Base-by-base conservation (phyloP, 768 basidiomycete genomes). In the Galerina sulciceps region DNA sequence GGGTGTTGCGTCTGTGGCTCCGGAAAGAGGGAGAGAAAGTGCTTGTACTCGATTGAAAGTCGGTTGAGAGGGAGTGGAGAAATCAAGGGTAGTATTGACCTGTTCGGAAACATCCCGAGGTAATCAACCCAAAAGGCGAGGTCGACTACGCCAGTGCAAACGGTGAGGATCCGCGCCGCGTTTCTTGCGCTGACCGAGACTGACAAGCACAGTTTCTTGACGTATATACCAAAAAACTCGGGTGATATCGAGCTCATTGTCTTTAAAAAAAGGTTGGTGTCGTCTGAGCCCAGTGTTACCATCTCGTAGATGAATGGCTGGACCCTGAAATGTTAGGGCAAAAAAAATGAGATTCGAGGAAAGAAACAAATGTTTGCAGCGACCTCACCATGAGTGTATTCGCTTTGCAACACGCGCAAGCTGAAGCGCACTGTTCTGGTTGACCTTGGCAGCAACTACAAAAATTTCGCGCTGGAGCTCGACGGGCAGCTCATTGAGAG, bases 381-480 rank as follows among this genome's bases (percentile, higher is more conserved):
- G 53, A 53, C 53, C 73, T 58, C 57, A 79, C 78, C 77, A 79
- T 55, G 54, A 58, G 23, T 69, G 59, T 15, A 75, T 68, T 44
- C 70, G 67, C 43, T 68, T 72, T 26, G 78, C 76, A 5, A 80
- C 79, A 22, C 74, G 65, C 15, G 71, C 69, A 9, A 80, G 68
- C 17, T 65, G 64, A 41, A 69, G 61, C 2, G 73, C 71, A 41
- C 62, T 70, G 36, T 59, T 60, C 11, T 56, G 67, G 45, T 75
- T 64, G 10, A 65, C 52, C 11, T 59, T 45, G n/a, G 72, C 77
- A 18, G 76, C 72, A 10, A 64, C 61, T 22, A 73, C 62, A 57
- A 80, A 75, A 56, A 79, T 75, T 55, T 75, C 70, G 17, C 75
- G 71, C 57, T 79, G 75, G 10, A 80, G 72, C 53, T 80, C 79